Conservation (phyloP, 73 alveolate genomes). For the Paramecium caudatum region DNA sequence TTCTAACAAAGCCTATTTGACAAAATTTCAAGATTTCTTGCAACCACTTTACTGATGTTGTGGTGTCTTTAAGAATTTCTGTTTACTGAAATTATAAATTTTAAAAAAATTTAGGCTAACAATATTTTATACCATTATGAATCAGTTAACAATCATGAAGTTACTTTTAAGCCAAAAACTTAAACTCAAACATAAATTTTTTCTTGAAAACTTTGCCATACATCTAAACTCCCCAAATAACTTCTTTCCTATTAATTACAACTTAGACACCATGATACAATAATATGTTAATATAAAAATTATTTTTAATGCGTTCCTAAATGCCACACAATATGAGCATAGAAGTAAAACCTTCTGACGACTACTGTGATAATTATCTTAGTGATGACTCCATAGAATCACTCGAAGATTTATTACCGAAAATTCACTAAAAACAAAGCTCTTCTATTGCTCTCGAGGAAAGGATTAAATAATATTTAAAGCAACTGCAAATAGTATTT, state of each 20-base stretch:
- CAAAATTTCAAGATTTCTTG: no score
- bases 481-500: neutral
- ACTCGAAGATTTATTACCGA: conserved; percentile 5
- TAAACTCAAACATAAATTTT: no score
- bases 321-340: neutral
- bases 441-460: neutral
- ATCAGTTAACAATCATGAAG: no score
- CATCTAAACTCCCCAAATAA: no score
- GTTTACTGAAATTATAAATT: no score
- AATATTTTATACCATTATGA: no score
- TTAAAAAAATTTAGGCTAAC: no score
- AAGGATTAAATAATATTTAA: neutral
- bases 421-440: conserved; percentile 21
- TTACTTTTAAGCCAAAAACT: no score
- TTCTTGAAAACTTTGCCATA: no score
- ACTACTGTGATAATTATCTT: neutral
- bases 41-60: no score
- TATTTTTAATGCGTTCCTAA: neutral
- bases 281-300: neutral
- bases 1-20: no score
- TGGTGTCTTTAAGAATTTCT: no score
- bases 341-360: neutral
- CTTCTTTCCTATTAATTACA: neutral
- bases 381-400: conserved; percentile 43
- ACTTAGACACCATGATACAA: neutral